Evolutionary conservation across 495 filamentous ascomycete genomes (phyloP), one percentile per base, ranked within the genome.

Genomic region (Penicillium cinerascens): DNA sequence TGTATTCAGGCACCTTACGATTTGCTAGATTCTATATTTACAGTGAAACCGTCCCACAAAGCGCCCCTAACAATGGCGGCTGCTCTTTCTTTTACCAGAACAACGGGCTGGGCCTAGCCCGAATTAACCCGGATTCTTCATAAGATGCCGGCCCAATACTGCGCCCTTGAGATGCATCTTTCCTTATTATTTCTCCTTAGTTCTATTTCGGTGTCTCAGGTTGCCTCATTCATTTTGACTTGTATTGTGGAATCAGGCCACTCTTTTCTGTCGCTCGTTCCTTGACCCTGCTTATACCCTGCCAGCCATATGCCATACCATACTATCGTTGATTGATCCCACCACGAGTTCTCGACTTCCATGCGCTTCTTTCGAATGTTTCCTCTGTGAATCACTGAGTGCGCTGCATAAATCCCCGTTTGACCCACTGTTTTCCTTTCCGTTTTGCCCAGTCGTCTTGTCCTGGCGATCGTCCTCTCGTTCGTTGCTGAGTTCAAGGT

Each of bases 151-250:
- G 26, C 42, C 45, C n/a, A 36, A 36, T 16, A 22, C 42, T 22
- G 44, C 41, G 36, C 17, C 23, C 16, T 49, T 7, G 23, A 33
- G n/a, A 18, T 51, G 18, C 13, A 15, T 22, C 29, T 46, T 36
- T 46, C 39, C 43, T 36, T 41, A 25, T 49, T 16, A 38, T 47
- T 29, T 49, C 26, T 37, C 15, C 36, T 45, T 41, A 15, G n/a
- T 36, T 3, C 16, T 50, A 21, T 44, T 38, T 33, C 18, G n/a
- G 16, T 20, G 49, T 58, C 42, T 55, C 17, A 44, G 37, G 21
- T 47, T 47, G 49, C 45, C 36, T 52, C 55, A 48, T 51, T 58
- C 51, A 52, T 55, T 62, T 49, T n/a, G n/a, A n/a, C n/a, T 8
- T 45, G 47, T 48, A 26, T 5, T 20, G 47, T 44, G 18, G 35